A percentile compares a stretch with the other conserved stretches of the same genome.
Conservation (phyloP, 169 alveolate species). For the Toxoplasma gondii region DNA sequence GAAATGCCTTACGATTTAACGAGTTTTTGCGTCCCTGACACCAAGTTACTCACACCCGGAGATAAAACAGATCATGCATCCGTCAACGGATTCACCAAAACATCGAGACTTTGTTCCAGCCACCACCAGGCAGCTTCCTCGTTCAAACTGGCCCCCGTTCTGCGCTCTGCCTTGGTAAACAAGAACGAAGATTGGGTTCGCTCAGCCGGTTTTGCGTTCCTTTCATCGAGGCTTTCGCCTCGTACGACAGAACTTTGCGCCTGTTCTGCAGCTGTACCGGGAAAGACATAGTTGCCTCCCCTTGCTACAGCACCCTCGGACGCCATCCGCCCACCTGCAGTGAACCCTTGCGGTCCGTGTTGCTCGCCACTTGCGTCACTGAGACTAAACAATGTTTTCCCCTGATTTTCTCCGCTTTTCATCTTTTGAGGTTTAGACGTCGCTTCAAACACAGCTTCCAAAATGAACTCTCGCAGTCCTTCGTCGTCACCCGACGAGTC, state of each 20-base stretch:
- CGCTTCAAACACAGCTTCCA: neutral
- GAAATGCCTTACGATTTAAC: too few relatives aligned
- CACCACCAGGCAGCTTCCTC: neutral
- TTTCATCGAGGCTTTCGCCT: neutral
- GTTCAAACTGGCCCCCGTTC: too few relatives aligned
- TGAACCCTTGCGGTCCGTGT: too few relatives aligned
- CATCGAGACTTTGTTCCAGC: neutral
- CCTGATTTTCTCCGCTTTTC: neutral
- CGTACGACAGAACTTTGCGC: neutral
- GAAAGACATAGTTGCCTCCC: neutral
- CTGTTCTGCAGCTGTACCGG: neutral
- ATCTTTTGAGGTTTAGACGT: neutral
- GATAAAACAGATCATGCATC: neutral
- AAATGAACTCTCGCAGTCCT: neutral
- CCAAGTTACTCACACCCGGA: too few relatives aligned
- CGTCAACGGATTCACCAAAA: slow-evolving; percentile 13
- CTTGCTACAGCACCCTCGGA: neutral
- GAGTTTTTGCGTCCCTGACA: too few relatives aligned
- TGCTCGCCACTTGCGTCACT: too few relatives aligned
- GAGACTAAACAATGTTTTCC: too few relatives aligned
- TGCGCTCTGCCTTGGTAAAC: neutral
- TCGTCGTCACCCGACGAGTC: neutral
- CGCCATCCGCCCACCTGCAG: neutral
- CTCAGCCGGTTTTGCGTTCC: neutral
- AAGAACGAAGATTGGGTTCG: neutral